phyloP scores from a whole-genome alignment of 2,329 filamentous ascomycete genomes.

The Parastagonospora nodorum region DNA sequence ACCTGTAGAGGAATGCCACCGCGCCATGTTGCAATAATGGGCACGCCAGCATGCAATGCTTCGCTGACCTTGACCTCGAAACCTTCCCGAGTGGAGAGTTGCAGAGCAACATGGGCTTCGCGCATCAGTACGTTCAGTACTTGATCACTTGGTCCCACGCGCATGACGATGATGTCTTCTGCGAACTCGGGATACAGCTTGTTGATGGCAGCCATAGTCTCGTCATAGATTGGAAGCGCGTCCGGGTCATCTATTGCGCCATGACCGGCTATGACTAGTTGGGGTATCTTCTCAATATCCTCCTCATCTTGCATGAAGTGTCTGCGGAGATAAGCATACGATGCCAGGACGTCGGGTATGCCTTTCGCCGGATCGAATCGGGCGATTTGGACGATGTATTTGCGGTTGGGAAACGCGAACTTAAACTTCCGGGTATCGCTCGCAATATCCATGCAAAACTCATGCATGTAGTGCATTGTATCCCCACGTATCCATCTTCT shows the following conservation, averaged over 20 bases:
- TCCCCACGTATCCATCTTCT: conserved; percentile 73
- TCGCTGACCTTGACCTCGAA: conserved; percentile 89
- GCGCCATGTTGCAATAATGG: conserved; percentile 74
- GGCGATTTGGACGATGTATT: conserved; percentile 80
- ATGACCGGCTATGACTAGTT: conserved; percentile 79
- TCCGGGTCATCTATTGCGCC: conserved; percentile 83
- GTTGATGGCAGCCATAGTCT: conserved; percentile 71
- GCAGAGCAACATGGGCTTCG: conserved; percentile 73
- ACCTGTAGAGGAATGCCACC: conserved; percentile 85
- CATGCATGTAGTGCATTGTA: conserved; percentile 72
- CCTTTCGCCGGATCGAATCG: conserved; percentile 86
- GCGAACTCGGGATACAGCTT: conserved; percentile 55
- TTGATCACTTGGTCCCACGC: conserved; percentile 78
- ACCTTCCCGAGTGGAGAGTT: conserved; percentile 80
- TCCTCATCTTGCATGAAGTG: conserved; percentile 60
- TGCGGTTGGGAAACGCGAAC: conserved; percentile 62
- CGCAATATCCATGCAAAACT: conserved; percentile 69
- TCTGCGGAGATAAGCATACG: conserved; percentile 74
- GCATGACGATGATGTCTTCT: conserved; percentile 73
- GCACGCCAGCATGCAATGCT: conserved; percentile 78
- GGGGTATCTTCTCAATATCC: conserved; percentile 61
- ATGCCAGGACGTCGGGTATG: conserved; percentile 75
- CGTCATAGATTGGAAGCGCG: conserved; percentile 71
- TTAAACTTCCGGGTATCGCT: conserved; percentile 56
- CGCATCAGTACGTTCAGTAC: conserved; percentile 77